Evolutionary conservation across 202 grass and related monocot species (phyloP), one percentile per base, ranked within the genome.

Genomic region (Digitaria exilis): DNA sequence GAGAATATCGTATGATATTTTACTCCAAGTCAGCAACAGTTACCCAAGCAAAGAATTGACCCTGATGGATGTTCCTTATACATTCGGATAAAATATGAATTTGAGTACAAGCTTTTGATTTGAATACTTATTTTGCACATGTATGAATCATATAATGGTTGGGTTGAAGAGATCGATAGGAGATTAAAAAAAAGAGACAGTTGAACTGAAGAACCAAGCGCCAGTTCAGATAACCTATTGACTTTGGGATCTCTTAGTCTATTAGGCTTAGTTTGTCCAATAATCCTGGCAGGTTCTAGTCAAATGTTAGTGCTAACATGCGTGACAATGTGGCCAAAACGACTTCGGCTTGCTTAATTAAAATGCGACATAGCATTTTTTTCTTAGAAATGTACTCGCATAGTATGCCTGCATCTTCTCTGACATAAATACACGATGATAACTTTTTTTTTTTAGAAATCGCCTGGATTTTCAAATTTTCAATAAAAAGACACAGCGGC

Each of bases 41-140:
- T 73, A 54, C 18, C 49, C 10, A 73, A 50, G 46, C 45, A 52
- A 52, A n/a, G 12, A 7, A 0, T 15, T 35, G 71, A 35, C 43
- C 43, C 28, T 48, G 76, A 9, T n/a, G 51, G 44, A 78, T 78
- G 76, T 78, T 64, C 18, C 70, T 73, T 48, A 31, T 39, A 39
- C 1, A 39, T 59, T 59, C 56, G 56, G 74, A 31, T 62, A 0
- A 31, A 3, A 8, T 13, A n/a, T 5, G 48, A 22, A 37, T 1
- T 5, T 18, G 34, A 24, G 48, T 73, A 49, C 58, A 4, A 5
- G 43, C 10, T 50, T 43, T 32, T 19, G 43, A 6, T 64, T 65
- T 78, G 60, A 78, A 65, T 35, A 78, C 13, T 65, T 6, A 15
- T 65, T 48, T 35, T 32, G 60, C 59, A 50, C 60, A 78, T 78